phyloP scores from a whole-genome alignment of 1,139 yeast genomes.

The Protomyces gravidus region DNA sequence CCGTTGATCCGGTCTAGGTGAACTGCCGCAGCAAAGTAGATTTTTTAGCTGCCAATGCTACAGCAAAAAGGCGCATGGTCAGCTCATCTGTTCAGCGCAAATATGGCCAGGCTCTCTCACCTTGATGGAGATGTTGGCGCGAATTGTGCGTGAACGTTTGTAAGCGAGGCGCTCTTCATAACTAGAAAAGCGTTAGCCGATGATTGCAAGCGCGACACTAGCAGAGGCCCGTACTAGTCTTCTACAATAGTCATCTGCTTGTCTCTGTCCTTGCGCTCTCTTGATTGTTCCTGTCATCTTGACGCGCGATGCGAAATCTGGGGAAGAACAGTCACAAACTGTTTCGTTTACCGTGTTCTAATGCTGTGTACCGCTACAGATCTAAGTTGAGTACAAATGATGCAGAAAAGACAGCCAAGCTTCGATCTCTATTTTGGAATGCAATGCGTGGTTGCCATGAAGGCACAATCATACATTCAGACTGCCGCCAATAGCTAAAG shows the following conservation, averaged over 20 bases:
- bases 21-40: conserved; percentile 1
- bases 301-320: no score
- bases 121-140: neutral
- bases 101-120: neutral
- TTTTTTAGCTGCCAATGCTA: conserved; percentile 23
- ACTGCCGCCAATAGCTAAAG: conserved; percentile 25
- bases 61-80: neutral
- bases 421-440: no score
- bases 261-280: no score
- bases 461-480: conserved; percentile 6
- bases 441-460: no score
- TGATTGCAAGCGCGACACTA: neutral
- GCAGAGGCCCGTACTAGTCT: neutral
- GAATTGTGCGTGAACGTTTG: neutral
- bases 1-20: neutral
- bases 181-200: neutral
- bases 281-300: no score
- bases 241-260: neutral
- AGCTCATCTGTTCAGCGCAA: neutral
- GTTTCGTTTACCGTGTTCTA: no score
- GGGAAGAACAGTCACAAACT: no score
- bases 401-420: no score
- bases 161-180: neutral
- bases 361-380: no score
- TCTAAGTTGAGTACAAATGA: no score